Percentiles rank a stretch among this genome's conserved stretches.
These are phyloP conservation scores for Plasmodium vivax DNA, from an alignment of 169 alveolate genomes.

Conservation along the genomic window DNA sequence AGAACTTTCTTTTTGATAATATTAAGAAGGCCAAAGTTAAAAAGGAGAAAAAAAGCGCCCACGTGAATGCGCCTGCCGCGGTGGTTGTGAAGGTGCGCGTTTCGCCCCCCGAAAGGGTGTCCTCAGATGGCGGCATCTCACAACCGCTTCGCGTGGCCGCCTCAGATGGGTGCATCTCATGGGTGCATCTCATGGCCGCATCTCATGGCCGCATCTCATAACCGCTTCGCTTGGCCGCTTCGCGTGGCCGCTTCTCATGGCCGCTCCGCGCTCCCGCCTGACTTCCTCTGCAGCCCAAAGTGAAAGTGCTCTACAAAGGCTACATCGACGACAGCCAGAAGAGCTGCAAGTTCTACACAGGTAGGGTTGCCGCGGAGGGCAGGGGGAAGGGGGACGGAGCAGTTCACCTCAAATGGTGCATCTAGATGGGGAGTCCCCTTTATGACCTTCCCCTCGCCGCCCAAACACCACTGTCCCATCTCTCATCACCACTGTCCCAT, in stretches of 20 bases:
- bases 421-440: background rate
- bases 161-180: no score
- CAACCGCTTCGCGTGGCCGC: no score
- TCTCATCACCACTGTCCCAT: background rate
- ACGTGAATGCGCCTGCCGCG: background rate
- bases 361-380: background rate
- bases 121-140: background rate
- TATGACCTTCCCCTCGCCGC: background rate
- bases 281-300: background rate
- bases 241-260: no score
- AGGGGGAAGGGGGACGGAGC: background rate
- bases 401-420: background rate
- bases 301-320: conserved; percentile 50
- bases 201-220: no score
- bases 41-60: conserved; percentile 35
- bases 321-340: conserved; percentile 48
- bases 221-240: no score
- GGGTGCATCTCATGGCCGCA: no score
- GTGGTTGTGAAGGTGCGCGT: conserved; percentile 9
- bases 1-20: conserved; percentile 38
- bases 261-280: no score
- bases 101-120: background rate
- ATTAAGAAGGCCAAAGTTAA: conserved; percentile 45
- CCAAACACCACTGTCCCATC: background rate
- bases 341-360: conserved; percentile 54